Percentiles rank a stretch among this genome's conserved stretches.
Conservation (phyloP, 1,139 yeast species). For the Candida mesenterica region DNA sequence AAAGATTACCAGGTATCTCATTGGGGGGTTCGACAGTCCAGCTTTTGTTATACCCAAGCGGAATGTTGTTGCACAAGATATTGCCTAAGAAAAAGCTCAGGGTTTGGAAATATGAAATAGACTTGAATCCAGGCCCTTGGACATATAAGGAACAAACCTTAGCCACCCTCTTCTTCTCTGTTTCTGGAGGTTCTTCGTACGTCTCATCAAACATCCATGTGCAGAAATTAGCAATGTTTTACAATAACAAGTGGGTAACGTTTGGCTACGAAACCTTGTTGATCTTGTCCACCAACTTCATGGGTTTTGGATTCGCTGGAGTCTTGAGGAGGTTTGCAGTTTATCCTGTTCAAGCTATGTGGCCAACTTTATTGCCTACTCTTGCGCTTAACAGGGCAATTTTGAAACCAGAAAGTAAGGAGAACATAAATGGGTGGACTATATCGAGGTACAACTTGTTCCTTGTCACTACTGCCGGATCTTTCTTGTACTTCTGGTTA, state of each 20-base stretch:
- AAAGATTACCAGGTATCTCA: conserved; percentile 51
- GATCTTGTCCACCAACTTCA: conserved; percentile 17
- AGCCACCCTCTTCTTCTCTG: conserved; percentile 18
- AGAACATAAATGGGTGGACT: conserved; percentile 20
- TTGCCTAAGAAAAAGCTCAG: conserved; percentile 23
- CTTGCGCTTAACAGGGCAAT: conserved; percentile 21
- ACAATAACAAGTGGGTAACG: conserved; percentile 17
- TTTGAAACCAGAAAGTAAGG: conserved; percentile 16
- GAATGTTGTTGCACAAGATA: conserved; percentile 26
- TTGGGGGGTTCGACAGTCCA: conserved; percentile 52
- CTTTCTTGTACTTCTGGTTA: conserved; percentile 20
- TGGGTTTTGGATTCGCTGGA: conserved; percentile 25
- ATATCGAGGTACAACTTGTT: conserved; percentile 18
- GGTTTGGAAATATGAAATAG: conserved; percentile 16
- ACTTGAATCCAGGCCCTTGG: conserved; percentile 27
- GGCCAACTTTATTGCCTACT: conserved; percentile 20
- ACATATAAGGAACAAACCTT: conserved; percentile 22
- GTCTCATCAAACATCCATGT: conserved; percentile 18
- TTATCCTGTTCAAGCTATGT: conserved; percentile 15
- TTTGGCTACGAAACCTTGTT: conserved; percentile 18
- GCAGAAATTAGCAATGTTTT: conserved; percentile 15
- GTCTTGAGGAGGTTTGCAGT: conserved; percentile 19
- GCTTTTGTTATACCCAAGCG: conserved; percentile 58
- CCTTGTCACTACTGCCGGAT: conserved; percentile 12
- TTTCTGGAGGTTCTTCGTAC: conserved; percentile 14